A percentile compares a stretch with the other conserved stretches of the same genome.
These are phyloP conservation scores for Coniferiporia weirii DNA, from an alignment of 1,284 basidiomycete genomes.

Conservation along the genomic window DNA sequence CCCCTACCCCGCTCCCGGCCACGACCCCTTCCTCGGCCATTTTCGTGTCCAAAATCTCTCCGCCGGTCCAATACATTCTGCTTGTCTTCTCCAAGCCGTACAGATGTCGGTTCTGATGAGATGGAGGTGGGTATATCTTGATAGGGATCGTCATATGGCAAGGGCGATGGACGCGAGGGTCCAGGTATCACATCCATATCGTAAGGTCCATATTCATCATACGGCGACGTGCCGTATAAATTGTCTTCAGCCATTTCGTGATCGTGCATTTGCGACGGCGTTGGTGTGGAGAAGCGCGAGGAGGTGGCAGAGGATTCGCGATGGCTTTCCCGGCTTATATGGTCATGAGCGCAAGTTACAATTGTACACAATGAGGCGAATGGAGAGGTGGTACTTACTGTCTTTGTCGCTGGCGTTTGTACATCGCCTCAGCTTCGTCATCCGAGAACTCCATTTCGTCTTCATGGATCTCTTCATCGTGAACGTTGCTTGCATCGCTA, in stretches of 20 bases:
- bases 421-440: conserved; percentile 77
- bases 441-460: conserved; percentile 88
- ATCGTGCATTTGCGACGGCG: conserved; percentile 46
- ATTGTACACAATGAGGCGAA: not conserved
- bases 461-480: conserved; percentile 84
- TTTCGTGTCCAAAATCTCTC: conserved; percentile 25
- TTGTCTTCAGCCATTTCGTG: conserved; percentile 45
- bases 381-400: conserved; percentile 32
- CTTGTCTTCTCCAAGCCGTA: not conserved
- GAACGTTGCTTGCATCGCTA: conserved; percentile 88
- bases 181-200: conserved; percentile 54
- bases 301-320: conserved; percentile 44
- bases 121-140: conserved; percentile 36
- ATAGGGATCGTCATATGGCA: conserved; percentile 75
- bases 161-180: conserved; percentile 54
- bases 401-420: conserved; percentile 51
- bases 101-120: not conserved
- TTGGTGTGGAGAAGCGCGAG: conserved; percentile 51
- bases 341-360: not conserved
- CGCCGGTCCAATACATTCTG: conserved; percentile 27
- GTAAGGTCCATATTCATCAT: conserved; percentile 57
- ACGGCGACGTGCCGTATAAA: conserved; percentile 51
- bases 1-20: conserved; percentile 29
- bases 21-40: conserved; percentile 27
- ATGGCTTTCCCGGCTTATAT: conserved; percentile 45